phyloP scores from a whole-genome alignment of 2,329 filamentous ascomycete genomes.

The Epichloe bromicola region DNA sequence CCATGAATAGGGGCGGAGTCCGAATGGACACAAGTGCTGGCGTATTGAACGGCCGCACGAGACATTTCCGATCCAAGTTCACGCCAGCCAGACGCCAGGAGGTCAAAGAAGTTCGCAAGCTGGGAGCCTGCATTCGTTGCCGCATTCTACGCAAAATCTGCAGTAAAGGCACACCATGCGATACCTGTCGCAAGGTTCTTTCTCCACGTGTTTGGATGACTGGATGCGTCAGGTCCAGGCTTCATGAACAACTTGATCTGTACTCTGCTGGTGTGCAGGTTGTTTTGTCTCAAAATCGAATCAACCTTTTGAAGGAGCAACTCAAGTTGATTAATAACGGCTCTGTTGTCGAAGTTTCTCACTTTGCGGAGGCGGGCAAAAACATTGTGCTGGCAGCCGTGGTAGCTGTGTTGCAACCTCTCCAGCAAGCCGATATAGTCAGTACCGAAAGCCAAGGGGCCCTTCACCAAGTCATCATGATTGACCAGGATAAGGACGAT shows the following conservation, averaged over 20 bases:
- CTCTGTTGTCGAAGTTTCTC: constrained; percentile 41
- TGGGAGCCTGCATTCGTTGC: constrained; percentile 53
- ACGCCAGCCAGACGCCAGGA: constrained; percentile 46
- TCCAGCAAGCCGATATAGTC: constrained; percentile 18
- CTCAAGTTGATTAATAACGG: constrained; percentile 36
- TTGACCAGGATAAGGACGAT: constrained; percentile 49
- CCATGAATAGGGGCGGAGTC: constrained; percentile 33
- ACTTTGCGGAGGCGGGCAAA: constrained; percentile 40
- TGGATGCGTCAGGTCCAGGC: constrained; percentile 48
- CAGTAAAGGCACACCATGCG: constrained; percentile 49
- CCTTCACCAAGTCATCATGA: constrained; percentile 33
- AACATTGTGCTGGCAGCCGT: constrained; percentile 26
- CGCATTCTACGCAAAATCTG: constrained; percentile 54
- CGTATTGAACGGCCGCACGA: constrained; percentile 32
- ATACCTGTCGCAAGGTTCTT: constrained; percentile 50
- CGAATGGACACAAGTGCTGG: constrained; percentile 36
- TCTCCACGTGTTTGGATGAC: constrained; percentile 52
- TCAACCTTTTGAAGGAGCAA: constrained; percentile 40
- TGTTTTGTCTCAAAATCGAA: constrained; percentile 45
- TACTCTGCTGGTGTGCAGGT: constrained; percentile 53
- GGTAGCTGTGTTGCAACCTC: constrained; percentile 22
- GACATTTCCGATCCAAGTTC: constrained; percentile 44
- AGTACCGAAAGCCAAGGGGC: constrained; percentile 20
- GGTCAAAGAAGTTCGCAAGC: constrained; percentile 51
- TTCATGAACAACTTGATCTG: constrained; percentile 48